Evolutionary conservation across 2,329 filamentous ascomycete species (phyloP), one percentile per base, ranked within the genome.

Genomic region (Cercospora zeae-maydis): DNA sequence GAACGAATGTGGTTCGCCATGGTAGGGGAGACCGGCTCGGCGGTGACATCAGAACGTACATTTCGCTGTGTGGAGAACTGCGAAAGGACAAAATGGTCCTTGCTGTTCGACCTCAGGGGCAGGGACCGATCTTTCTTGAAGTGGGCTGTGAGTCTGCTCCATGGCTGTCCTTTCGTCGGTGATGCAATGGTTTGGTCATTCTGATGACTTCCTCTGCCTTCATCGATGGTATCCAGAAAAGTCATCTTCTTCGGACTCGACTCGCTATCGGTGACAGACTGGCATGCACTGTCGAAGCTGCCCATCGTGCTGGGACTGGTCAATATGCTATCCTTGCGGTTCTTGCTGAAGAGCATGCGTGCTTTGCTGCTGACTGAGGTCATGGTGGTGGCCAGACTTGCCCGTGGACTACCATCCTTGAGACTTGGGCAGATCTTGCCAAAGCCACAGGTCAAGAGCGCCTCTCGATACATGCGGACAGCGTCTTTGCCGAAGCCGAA

Each of bases 401-500:
- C 54, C 51, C 58, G 39, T 31, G 31, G 57, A 47, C 36, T 59
- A 9, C 30, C 64, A 2, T 63, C 42, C 13, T 62, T 61, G 4
- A 67, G 54, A 13, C 61, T 36, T 31, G 71, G 72, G 36, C 73
- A 71, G 24, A 71, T 49, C 24, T 55, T 66, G 16, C 65, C 73
- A 37, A 83, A 65, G 0, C 81, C 80, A 27, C 82, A 54, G n/a
- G 72, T 73, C 24, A 76, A 65, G 49, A 83, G 69, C 61, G 78
- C 76, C 3, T 74, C 73, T 58, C 77, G 77, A 70, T 88, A 88
- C 74, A 84, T 82, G 24, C 77, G 76, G 3, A 78, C 76, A 0
- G 86, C 86, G 69, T 90, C 87, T 27, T 77, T 78, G 31, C 87
- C 87, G 14, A 86, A 81, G 8, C 88, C 87, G 67, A 89, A 89